phyloP scores from a whole-genome alignment of 2,329 filamentous ascomycete genomes.

The Colletotrichum australisinense region DNA sequence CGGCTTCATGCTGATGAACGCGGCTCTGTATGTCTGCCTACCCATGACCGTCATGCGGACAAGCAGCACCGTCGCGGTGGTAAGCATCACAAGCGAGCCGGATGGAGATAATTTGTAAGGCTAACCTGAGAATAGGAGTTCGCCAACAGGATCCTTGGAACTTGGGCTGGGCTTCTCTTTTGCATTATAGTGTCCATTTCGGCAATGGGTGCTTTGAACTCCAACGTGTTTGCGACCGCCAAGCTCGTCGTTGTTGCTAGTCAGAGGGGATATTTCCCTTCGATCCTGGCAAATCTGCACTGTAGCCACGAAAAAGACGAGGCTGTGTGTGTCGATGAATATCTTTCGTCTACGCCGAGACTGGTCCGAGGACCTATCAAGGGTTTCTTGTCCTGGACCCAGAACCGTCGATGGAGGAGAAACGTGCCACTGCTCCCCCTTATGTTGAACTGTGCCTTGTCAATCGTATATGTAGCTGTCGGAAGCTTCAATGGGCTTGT shows the following conservation, averaged over 20 bases:
- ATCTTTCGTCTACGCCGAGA: slow-evolving; percentile 34
- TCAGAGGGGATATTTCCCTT: slow-evolving; percentile 43
- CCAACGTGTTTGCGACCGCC: slow-evolving; percentile 56
- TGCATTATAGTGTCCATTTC: slow-evolving; percentile 53
- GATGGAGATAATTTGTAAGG: slow-evolving; percentile 14
- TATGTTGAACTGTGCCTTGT: slow-evolving; percentile 39
- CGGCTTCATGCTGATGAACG: slow-evolving; percentile 55
- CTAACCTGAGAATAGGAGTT: slow-evolving; percentile 44
- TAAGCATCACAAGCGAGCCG: slow-evolving; percentile 41
- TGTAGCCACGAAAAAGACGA: slow-evolving; percentile 42
- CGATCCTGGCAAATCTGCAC: slow-evolving; percentile 41
- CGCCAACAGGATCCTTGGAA: slow-evolving; percentile 45
- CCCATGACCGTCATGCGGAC: slow-evolving; percentile 52
- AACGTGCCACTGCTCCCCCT: slow-evolving; percentile 39
- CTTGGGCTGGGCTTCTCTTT: slow-evolving; percentile 50
- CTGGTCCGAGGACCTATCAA: slow-evolving; percentile 37
- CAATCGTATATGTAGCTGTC: slow-evolving; percentile 40
- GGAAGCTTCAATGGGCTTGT: slow-evolving; percentile 42
- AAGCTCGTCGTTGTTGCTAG: slow-evolving; percentile 52
- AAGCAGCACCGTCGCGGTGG: slow-evolving; percentile 54
- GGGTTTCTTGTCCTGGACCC: slow-evolving; percentile 39
- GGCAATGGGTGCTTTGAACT: slow-evolving; percentile 54
- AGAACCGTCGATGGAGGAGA: slow-evolving; percentile 38
- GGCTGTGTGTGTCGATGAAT: slow-evolving; percentile 39
- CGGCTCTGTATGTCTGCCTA: slow-evolving; percentile 54